These are phyloP conservation scores for Amaranthus hypochondriacus DNA, from an alignment of 148 eudicot genomes.

Conservation along the genomic window DNA sequence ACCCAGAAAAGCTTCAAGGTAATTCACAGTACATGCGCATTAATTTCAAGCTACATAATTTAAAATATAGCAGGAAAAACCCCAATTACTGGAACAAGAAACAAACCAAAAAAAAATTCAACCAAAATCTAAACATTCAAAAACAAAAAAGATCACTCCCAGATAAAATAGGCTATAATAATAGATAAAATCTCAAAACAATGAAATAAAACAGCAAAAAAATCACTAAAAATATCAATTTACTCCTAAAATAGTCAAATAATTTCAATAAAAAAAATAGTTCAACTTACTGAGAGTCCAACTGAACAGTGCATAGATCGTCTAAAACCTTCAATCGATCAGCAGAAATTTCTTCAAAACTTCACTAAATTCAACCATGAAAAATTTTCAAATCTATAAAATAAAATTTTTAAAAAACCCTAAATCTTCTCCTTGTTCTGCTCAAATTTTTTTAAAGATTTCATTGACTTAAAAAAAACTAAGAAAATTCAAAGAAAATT, in stretches of 20 bases:
- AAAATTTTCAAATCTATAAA: conserved; percentile 26
- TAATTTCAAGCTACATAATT: conserved; percentile 2
- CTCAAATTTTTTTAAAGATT: background rate
- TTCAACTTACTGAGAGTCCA: conserved; percentile 51
- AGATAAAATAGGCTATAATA: background rate
- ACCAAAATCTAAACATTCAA: conserved; percentile 24
- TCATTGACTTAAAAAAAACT: background rate
- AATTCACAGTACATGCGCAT: conserved; percentile 13
- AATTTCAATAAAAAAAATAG: conserved; percentile 13
- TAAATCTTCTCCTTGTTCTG: conserved; percentile 6
- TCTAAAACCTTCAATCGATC: conserved; percentile 25
- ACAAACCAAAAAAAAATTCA: conserved; percentile 12
- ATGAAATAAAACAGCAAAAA: conserved; percentile 14
- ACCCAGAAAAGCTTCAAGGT: conserved; percentile 8
- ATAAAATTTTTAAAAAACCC: conserved; percentile 13
- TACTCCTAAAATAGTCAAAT: conserved; percentile 5
- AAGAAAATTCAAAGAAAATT: conserved; percentile 23
- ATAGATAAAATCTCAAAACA: conserved; percentile 5
- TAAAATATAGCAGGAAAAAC: conserved; percentile 4
- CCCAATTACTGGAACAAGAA: conserved; percentile 10
- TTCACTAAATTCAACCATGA: conserved; percentile 33
- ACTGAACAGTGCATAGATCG: conserved; percentile 33
- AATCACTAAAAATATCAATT: conserved; percentile 11
- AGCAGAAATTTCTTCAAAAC: conserved; percentile 30
- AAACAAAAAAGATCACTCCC: conserved; percentile 35